Conservation (phyloP, 371 early-diverging fungal species). For the Mucor plumbeus region DNA sequence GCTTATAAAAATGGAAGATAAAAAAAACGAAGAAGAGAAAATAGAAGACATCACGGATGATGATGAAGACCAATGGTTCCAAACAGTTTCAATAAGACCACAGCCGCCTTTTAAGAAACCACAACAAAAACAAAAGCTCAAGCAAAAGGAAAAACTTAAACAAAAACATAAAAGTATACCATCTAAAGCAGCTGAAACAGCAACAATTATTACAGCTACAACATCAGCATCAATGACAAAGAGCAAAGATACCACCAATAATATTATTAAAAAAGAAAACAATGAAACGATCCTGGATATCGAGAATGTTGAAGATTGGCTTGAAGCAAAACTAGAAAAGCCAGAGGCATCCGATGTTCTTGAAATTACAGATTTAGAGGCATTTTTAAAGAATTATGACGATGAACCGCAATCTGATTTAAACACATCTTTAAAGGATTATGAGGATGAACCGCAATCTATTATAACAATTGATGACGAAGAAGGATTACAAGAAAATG, state of each 20-base stretch:
- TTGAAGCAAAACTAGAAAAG: slow-evolving; percentile 6
- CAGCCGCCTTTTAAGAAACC: background rate
- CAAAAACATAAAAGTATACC: slow-evolving; percentile 2
- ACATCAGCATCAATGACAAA: background rate
- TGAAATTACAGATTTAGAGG: slow-evolving; percentile 15
- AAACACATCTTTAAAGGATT: slow-evolving; percentile 6
- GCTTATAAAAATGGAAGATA: background rate
- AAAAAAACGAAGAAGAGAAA: background rate
- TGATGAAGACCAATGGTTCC: slow-evolving; percentile 27
- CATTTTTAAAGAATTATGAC: slow-evolving; percentile 5
- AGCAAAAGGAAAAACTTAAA: background rate
- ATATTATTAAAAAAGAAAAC: background rate
- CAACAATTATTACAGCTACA: background rate
- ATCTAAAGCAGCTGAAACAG: background rate
- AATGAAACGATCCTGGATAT: slow-evolving; percentile 8
- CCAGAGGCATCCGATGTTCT: background rate
- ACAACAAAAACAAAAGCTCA: background rate
- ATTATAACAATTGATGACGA: background rate
- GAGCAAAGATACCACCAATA: background rate
- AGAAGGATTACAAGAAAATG: background rate
- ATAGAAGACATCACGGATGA: background rate
- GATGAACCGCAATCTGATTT: background rate
- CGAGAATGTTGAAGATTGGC: slow-evolving; percentile 19
- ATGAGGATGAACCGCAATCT: background rate
- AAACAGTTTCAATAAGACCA: slow-evolving; percentile 22